Conservation (phyloP, 192 early-diverging fungal species). For the Coemansia sp. region DNA sequence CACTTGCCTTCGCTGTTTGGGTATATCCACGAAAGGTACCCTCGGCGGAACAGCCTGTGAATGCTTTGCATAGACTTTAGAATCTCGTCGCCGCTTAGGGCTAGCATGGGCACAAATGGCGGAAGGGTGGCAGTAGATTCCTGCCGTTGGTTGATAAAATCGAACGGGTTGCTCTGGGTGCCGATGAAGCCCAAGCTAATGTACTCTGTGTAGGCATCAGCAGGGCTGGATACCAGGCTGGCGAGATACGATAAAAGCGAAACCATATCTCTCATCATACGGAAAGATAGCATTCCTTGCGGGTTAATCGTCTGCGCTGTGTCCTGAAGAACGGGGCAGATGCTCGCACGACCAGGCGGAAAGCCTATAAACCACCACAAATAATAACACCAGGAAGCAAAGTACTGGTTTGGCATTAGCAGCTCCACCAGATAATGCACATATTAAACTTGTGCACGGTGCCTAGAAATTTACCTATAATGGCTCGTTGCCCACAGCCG, state of each 20-base stretch:
- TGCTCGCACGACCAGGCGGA: conserved; percentile 28
- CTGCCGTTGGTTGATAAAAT: conserved; percentile 13
- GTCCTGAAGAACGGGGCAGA: conserved; percentile 47
- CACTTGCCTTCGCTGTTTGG: conserved; percentile 20
- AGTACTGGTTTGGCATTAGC: background rate
- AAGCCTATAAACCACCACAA: conserved; percentile 16
- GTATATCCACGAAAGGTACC: conserved; percentile 44
- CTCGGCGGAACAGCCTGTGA: conserved; percentile 24
- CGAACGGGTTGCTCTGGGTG: background rate
- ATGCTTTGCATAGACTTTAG: conserved; percentile 13
- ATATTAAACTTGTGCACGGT: background rate
- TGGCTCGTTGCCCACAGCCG: conserved; percentile 44
- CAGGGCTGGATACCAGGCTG: conserved; percentile 25
- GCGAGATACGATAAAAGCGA: conserved; percentile 18
- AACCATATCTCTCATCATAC: conserved; percentile 29
- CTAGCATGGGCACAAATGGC: conserved; percentile 25
- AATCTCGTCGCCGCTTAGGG: conserved; percentile 12
- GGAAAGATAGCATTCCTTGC: conserved; percentile 38
- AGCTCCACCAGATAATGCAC: background rate
- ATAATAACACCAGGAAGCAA: background rate
- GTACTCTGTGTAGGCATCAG: conserved; percentile 24
- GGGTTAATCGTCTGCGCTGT: conserved; percentile 30
- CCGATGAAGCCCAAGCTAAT: conserved; percentile 17
- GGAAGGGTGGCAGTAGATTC: conserved; percentile 10
- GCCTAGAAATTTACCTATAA: conserved; percentile 11